Conservation (phyloP, 2,329 filamentous ascomycete species). For the Monilinia polystroma region DNA sequence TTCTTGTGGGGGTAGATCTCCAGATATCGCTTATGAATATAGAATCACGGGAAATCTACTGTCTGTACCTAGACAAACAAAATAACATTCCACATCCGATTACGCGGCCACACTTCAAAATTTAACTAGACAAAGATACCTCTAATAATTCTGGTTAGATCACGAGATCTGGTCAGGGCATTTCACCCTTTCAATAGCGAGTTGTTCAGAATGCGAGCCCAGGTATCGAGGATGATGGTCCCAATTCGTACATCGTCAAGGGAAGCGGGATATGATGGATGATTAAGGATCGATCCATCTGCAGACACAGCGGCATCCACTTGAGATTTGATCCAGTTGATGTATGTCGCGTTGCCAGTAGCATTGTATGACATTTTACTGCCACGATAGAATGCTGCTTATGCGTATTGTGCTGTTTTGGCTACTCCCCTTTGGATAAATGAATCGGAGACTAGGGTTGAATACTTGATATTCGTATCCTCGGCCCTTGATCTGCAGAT, state of each 20-base stretch:
- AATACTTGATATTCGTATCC: slow-evolving; percentile 6
- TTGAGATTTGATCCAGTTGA: slow-evolving; percentile 47
- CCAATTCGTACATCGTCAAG: slow-evolving; percentile 55
- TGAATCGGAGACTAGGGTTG: slow-evolving; percentile 18
- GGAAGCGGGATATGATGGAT: slow-evolving; percentile 50
- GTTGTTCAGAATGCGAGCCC: slow-evolving; percentile 35
- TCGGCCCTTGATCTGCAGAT: not conserved
- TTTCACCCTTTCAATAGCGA: not conserved
- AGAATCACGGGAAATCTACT: too few species aligned
- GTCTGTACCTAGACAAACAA: too few species aligned
- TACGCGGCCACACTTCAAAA: not conserved
- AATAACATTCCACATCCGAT: not conserved
- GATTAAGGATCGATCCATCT: slow-evolving; percentile 50
- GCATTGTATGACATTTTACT: slow-evolving; percentile 42
- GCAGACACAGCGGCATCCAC: slow-evolving; percentile 49
- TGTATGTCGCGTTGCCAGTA: slow-evolving; percentile 46
- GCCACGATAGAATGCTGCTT: slow-evolving; percentile 22
- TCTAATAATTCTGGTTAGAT: not conserved
- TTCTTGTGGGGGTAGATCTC: not conserved
- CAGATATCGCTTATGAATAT: not conserved
- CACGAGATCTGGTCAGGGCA: not conserved
- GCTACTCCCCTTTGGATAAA: slow-evolving; percentile 15
- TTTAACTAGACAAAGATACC: not conserved
- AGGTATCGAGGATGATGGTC: slow-evolving; percentile 20
- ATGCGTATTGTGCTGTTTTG: slow-evolving; percentile 15